Base-by-base conservation (phyloP, 208 protist genomes). In the Acanthamoeba culbertsoni region DNA sequence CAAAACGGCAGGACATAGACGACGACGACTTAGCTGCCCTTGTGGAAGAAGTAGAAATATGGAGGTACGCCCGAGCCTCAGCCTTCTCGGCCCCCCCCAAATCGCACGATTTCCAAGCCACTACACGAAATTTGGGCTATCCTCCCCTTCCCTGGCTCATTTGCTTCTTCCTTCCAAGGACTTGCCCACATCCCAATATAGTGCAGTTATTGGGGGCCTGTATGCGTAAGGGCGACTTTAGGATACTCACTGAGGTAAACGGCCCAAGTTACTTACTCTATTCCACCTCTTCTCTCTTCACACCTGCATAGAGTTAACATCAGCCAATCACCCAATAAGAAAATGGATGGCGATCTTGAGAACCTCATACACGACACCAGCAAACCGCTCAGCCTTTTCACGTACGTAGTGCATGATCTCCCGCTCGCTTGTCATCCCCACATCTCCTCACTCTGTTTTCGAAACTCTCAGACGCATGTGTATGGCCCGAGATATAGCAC, bases 351-450 rank as follows among this genome's bases (percentile, higher is more conserved):
- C 16, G 79, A 88, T 20, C 53, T 88, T 16, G 79, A 88, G 31
- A n/a, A 33, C 79, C 20, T 88, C 16, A 63, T 88, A 4, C 79
- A 88, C 33, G 79, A 88, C 31, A 88, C 45, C 18, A 46, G 59
- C n/a, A 88, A 88, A n/a, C 79, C 45, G 31, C 79, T 88, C 53
- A 88, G 79, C 79, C 79, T 88, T 33, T 88, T 33, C 79, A 88
- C 79, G 59, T 65, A 55, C 48, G 48, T 18, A 40, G n/a, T 42
- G 8, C 20, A 8, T 75, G 35, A 8, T 14, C 63, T 23, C 4
- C 28, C 28, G 59, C 28, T 0, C 5, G 57, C 59, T 65, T 65
- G n/a, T 7, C n/a, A 26, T 62, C 8, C n/a, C 20, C 12, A 65
- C 4, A 0, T 62, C 55, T 59, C 53, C 14, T 59, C 28, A 14